Evolutionary conservation across 805 yeast species (phyloP).

Genomic region (Clavispora asparagi): DNA sequence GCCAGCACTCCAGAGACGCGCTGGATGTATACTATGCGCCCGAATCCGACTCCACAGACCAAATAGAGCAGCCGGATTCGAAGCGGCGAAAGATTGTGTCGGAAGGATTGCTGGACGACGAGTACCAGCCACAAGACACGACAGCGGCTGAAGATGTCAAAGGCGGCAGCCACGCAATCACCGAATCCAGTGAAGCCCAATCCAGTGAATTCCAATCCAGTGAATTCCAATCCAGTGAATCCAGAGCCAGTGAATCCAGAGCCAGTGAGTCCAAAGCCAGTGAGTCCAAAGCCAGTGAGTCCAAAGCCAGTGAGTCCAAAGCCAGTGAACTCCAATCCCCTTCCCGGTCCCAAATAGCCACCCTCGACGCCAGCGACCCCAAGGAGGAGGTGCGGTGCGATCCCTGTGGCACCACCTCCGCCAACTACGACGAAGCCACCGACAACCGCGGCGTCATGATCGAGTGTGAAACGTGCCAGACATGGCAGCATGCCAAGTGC

Average conservation of each 20-base stretch:
- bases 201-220: too few species aligned
- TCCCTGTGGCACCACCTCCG: slow-evolving; percentile 57
- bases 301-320: too few species aligned
- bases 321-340: too few species aligned
- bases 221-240: too few species aligned
- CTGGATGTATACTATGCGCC: slow-evolving; percentile 15
- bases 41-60: slow-evolving; percentile 1
- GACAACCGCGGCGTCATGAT: slow-evolving; percentile 56
- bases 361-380: too few species aligned
- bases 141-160: too few species aligned
- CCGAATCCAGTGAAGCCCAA: too few species aligned
- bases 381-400: slow-evolving; percentile 51
- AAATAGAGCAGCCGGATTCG: slow-evolving; percentile 1
- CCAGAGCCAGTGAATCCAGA: too few species aligned
- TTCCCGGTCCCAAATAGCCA: too few species aligned
- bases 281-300: too few species aligned
- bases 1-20: slow-evolving; percentile 29
- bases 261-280: too few species aligned
- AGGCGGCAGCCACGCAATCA: too few species aligned
- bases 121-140: slow-evolving; percentile 2
- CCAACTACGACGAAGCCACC: slow-evolving; percentile 52
- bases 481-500: slow-evolving; percentile 72
- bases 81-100: slow-evolving; percentile 3
- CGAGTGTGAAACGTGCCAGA: slow-evolving; percentile 58
- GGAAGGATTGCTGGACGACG: neutral